Evolutionary conservation across 1,284 basidiomycete genomes (phyloP), one percentile per base, ranked within the genome.

Genomic region (Gymnopus androsaceus): DNA sequence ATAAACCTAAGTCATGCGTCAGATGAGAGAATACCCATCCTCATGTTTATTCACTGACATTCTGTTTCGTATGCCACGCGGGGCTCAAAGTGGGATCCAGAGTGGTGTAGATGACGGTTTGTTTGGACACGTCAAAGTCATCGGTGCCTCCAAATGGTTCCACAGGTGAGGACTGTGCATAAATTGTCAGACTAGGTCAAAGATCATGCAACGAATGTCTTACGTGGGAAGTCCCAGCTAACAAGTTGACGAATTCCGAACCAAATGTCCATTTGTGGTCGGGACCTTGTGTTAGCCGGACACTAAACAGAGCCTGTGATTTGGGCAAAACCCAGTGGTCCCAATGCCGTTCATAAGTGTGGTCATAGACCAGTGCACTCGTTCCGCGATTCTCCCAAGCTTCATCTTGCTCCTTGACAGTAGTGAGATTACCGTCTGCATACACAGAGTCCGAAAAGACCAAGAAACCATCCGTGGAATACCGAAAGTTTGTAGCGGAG

Each of bases 281-380:
- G 7, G 72, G 64, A 21, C 75, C 72, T 59, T 78, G 76, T 23
- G 64, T 67, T 14, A 95, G 71, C 48, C 72, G 68, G 42, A 88
- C 83, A 33, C 82, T 81, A 69, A 93, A 92, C 54, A 94, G 72
- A 38, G 85, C 82, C 25, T 82, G 72, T 54, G 79, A 80, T 66
- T 92, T 94, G 8, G 85, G 85, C 2, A 82, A 83, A 37, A 81
- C 76, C 92, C 93, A 96, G 4, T 83, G 87, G 71, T 95, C 94
- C 94, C 94, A 97, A 62, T 96, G 93, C 23, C 94, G 79, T 38
- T 85, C 83, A 61, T 81, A 90, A 2, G 79, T 76, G 55, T 80
- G 74, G 62, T 96, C 92, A 67, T 89, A 96, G 0, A 95, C 90
- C 62, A 81, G 75, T 1, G 90, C 93, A 1, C 81, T 80, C n/a